Conservation (phyloP, 805 yeast species). For the Ogataea sp. region DNA sequence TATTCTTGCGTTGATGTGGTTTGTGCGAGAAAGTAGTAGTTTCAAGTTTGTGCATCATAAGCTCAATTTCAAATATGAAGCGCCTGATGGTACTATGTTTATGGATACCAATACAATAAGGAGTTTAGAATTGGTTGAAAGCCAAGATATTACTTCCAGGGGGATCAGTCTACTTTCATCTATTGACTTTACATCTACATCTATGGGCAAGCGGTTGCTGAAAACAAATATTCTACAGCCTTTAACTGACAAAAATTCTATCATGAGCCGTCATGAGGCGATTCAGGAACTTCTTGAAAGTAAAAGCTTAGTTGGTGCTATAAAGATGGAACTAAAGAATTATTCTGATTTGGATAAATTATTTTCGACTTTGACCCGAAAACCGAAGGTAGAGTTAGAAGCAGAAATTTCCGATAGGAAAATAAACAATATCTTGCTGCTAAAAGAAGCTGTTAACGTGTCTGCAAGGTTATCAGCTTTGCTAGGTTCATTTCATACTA, state of each 20-base stretch:
- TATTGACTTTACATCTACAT: conserved; percentile 32
- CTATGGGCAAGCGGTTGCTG: conserved; percentile 37
- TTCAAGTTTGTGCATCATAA: conserved; percentile 17
- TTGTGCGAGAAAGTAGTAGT: conserved; percentile 10
- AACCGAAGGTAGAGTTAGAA: conserved; percentile 16
- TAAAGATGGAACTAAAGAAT: conserved; percentile 16
- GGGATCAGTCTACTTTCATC: conserved; percentile 28
- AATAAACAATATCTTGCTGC: conserved; percentile 31
- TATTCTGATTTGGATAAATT: conserved; percentile 33
- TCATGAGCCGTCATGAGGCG: conserved; percentile 27
- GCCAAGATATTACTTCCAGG: conserved; percentile 16
- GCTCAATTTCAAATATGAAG: conserved; percentile 28
- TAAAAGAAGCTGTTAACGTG: conserved; percentile 27
- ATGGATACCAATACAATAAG: conserved; percentile 31
- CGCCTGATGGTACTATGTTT: conserved; percentile 33
- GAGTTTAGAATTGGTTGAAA: conserved; percentile 32
- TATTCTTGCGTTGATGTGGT: conserved; percentile 23
- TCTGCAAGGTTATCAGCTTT: conserved; percentile 10
- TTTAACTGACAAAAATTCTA: conserved; percentile 28
- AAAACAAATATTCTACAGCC: conserved; percentile 40
- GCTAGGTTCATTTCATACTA: conserved; percentile 9
- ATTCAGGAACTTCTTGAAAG: conserved; percentile 26
- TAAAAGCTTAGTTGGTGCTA: conserved; percentile 2
- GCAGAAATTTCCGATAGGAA: conserved; percentile 21
- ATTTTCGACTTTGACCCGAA: conserved; percentile 27